Conservation (phyloP, 2,329 filamentous ascomycete species). For the Chrysosporium queenslandicum region DNA sequence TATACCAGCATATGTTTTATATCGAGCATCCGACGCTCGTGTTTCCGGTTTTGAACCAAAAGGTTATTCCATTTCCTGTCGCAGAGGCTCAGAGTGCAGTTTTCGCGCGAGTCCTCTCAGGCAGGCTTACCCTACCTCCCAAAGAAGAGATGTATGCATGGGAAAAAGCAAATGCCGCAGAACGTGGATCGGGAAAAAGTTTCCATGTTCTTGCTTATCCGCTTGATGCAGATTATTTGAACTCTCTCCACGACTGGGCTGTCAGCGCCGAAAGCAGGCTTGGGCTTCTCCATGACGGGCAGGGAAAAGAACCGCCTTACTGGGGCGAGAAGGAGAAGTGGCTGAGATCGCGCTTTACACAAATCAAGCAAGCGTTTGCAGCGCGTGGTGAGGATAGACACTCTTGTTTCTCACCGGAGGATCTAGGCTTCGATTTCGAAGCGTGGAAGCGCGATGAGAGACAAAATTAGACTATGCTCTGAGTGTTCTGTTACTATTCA, state of each 20-base stretch:
- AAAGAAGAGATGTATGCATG: slow-evolving; percentile 56
- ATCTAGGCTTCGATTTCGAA: slow-evolving; percentile 60
- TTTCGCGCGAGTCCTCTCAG: slow-evolving; percentile 67
- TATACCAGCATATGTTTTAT: slow-evolving; percentile 74
- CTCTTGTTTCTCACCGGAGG: slow-evolving; percentile 53
- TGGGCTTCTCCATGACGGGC: slow-evolving; percentile 35
- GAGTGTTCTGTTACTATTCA: too few species aligned
- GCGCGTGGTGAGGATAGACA: slow-evolving; percentile 48
- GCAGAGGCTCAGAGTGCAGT: slow-evolving; percentile 70
- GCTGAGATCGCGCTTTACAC: slow-evolving; percentile 57
- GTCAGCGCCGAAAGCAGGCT: slow-evolving; percentile 27
- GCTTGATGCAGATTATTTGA: slow-evolving; percentile 38
- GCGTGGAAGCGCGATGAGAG: slow-evolving; percentile 21
- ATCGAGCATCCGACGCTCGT: slow-evolving; percentile 65
- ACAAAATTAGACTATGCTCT: not conserved
- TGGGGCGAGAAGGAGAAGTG: slow-evolving; percentile 66
- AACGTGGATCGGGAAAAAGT: slow-evolving; percentile 39
- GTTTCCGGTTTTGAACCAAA: slow-evolving; percentile 65
- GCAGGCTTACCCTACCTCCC: slow-evolving; percentile 55
- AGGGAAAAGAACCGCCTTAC: slow-evolving; percentile 56
- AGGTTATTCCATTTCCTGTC: slow-evolving; percentile 78
- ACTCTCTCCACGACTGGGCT: slow-evolving; percentile 38
- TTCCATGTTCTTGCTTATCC: slow-evolving; percentile 49
- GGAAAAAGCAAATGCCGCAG: slow-evolving; percentile 43
- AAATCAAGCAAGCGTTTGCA: slow-evolving; percentile 64